Percentiles rank a stretch among this genome's conserved stretches.
Evolutionary conservation across 2,329 filamentous ascomycete genomes (phyloP).

Genomic region (Cryphonectria parasitica): DNA sequence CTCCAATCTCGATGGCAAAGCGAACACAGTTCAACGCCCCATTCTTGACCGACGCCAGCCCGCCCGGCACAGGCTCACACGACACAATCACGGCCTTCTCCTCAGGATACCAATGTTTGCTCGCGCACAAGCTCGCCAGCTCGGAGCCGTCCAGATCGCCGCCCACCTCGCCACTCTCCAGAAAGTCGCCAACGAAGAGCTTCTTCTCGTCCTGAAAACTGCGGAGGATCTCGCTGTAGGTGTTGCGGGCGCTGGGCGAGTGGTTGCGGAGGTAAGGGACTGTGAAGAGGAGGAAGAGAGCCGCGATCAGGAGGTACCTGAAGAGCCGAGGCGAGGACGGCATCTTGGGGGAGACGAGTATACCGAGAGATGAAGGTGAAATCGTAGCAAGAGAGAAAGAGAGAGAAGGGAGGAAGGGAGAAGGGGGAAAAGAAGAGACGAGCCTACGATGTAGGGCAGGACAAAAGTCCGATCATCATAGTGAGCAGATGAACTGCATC

Average conservation of each 20-base stretch:
- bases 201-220: constrained; percentile 39
- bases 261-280: constrained; percentile 33
- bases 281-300: constrained; percentile 35
- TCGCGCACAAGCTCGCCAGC: constrained; percentile 41
- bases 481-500: too few relatives aligned
- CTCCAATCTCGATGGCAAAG: constrained; percentile 52
- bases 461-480: background rate
- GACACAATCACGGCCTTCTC: constrained; percentile 44
- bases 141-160: constrained; percentile 38
- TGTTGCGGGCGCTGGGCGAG: constrained; percentile 19
- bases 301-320: constrained; percentile 33
- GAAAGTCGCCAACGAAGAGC: constrained; percentile 41
- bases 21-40: constrained; percentile 50
- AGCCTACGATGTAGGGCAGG: constrained; percentile 7
- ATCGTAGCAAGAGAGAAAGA: background rate
- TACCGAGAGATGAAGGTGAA: background rate
- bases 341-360: constrained; percentile 30
- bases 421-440: background rate
- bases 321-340: constrained; percentile 35
- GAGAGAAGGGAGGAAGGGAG: background rate
- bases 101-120: constrained; percentile 42
- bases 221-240: constrained; percentile 35
- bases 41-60: constrained; percentile 49
- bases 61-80: constrained; percentile 48
- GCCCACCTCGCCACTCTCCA: constrained; percentile 39